Conservation (phyloP, 202 grass and related monocot species). For the Carex sylvatica region DNA sequence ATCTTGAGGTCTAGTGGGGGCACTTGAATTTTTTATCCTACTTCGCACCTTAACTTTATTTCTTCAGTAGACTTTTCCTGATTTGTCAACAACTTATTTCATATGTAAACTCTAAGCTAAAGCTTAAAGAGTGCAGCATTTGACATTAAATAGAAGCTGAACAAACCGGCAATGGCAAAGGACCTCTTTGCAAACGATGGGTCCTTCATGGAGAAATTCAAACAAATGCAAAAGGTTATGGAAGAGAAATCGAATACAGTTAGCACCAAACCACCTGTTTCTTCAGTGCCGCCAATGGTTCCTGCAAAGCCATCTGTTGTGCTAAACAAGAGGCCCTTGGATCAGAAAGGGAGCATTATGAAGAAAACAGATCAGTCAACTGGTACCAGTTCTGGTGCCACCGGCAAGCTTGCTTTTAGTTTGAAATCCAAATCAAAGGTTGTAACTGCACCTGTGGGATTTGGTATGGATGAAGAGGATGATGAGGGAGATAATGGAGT, state of each 20-base stretch:
- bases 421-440: constrained; percentile 90
- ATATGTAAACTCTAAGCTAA: constrained; percentile 23
- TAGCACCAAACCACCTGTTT: not conserved
- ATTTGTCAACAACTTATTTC: not conserved
- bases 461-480: constrained; percentile 57
- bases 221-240: constrained; percentile 81
- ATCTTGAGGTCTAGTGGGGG: not conserved
- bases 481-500: constrained; percentile 18
- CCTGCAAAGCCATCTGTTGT: constrained; percentile 24
- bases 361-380: constrained; percentile 33
- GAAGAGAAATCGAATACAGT: constrained; percentile 39
- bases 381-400: not conserved
- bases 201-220: constrained; percentile 94
- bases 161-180: constrained; percentile 34
- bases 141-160: constrained; percentile 14
- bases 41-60: not conserved
- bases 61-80: not conserved
- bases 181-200: constrained; percentile 92
- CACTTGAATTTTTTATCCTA: not conserved
- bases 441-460: constrained; percentile 38
- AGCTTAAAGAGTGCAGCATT: constrained; percentile 48
- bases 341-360: constrained; percentile 35
- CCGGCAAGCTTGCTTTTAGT: constrained; percentile 82
- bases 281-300: constrained; percentile 26
- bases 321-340: constrained; percentile 55